These are phyloP conservation scores for Juncus effusus DNA, from an alignment of 176 grass and related monocot genomes.

Conservation along the genomic window DNA sequence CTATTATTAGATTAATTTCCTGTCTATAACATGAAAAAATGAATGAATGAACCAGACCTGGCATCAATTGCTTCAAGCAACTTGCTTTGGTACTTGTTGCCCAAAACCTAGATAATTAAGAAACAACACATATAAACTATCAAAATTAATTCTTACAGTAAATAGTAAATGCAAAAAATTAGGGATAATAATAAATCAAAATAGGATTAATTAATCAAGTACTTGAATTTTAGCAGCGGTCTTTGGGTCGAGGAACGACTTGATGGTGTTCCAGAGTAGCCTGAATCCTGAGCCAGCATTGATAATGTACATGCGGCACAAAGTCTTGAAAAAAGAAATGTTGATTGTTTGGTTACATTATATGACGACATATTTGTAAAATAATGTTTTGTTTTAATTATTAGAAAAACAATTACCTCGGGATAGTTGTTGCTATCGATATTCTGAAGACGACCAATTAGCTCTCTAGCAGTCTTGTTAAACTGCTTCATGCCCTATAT, in stretches of 20 bases:
- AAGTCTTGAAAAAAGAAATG: constrained; percentile 38
- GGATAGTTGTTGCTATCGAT: constrained; percentile 94
- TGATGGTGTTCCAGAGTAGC: constrained; percentile 91
- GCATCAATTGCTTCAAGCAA: constrained; percentile 91
- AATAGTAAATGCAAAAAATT: background rate
- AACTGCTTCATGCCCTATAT: constrained; percentile 84
- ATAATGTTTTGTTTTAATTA: background rate
- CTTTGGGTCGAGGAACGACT: constrained; percentile 94
- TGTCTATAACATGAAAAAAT: background rate
- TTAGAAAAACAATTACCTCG: constrained; percentile 43
- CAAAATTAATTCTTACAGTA: background rate
- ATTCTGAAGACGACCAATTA: constrained; percentile 81
- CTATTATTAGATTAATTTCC: constrained; percentile 8
- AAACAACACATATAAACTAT: background rate
- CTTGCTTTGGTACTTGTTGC: constrained; percentile 95
- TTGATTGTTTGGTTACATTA: background rate
- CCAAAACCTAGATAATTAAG: constrained; percentile 49
- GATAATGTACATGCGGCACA: constrained; percentile 98
- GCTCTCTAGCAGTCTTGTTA: constrained; percentile 81
- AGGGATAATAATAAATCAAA: background rate
- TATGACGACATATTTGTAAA: background rate
- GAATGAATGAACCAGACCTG: constrained; percentile 36
- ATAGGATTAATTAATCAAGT: constrained; percentile 4
- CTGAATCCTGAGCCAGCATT: constrained; percentile 93
- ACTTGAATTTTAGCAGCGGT: constrained; percentile 96